Base-by-base conservation (phyloP, 305 asterid species). In the Fraxinus sp. region DNA sequence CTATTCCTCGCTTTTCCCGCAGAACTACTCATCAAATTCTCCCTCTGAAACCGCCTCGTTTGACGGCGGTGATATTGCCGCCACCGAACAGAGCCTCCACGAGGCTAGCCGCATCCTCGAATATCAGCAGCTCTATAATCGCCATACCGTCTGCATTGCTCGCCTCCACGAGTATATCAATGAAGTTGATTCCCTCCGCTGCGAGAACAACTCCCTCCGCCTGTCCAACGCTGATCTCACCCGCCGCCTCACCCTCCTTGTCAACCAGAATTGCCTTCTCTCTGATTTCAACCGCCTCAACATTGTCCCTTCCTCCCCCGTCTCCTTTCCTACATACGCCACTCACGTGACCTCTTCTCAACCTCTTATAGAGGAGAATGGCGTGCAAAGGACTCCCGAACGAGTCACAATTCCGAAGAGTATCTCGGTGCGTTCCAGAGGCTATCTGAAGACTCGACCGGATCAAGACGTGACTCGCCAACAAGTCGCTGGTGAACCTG, bases 121-220 rank as follows among this genome's bases (percentile, higher is more conserved):
- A 93, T 91, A 91, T 79, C 98, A 92, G 90, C 98, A 94, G 89
- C 98, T 94, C 75, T 94, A 92, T 90, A 94, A 94, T 79, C 90
- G 94, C 7, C 91, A 93, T 83, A 89, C 88, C 1, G 84, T 90
- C 70, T 92, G 93, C 84, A 88, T 92, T 33, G 85, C 93, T 83
- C 92, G 86, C 87, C 88, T 93, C 75, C 94, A 83, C 77, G 93
- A 94, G 28, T 83, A 89, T 22, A 77, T 92, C 59, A 92, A 90
- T 35, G 95, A 90, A 87, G 87, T 88, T 28, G 93, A 90, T 35
- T 85, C 88, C 64, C 93, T 94, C 83, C 90, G 91, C 82, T 87
- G 77, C 7, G 96, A 92, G 85, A 94, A 92, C 62, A 92, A 91
- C 26, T 71, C 91, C 64, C 95, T 93, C 77, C 92, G 91, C 76